These are phyloP conservation scores for Leucogyrophana mollusca DNA, from an alignment of 768 basidiomycete genomes.

Conservation along the genomic window DNA sequence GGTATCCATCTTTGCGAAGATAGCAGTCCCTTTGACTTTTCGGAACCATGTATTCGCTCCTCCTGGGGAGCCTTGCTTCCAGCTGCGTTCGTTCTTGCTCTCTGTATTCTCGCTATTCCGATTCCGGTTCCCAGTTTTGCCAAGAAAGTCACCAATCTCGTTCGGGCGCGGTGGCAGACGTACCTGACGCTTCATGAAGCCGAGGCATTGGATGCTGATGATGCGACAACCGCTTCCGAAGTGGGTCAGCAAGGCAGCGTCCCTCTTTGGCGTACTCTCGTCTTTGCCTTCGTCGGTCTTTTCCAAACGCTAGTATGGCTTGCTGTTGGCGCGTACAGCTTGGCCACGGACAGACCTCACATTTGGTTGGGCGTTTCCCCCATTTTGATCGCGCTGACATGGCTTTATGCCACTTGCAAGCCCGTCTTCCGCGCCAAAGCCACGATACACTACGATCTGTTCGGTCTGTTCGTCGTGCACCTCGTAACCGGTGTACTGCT, in stretches of 20 bases:
- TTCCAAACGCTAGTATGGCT: constrained; percentile 59
- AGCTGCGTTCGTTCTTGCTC: neutral
- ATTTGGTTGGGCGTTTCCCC: constrained; percentile 37
- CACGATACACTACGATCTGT: constrained; percentile 64
- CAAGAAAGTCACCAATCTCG: neutral
- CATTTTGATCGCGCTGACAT: constrained; percentile 51
- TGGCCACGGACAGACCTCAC: constrained; percentile 37
- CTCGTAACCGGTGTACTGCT: constrained; percentile 45
- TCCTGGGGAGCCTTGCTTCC: constrained; percentile 37
- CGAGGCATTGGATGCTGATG: constrained; percentile 1
- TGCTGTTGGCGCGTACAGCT: constrained; percentile 50
- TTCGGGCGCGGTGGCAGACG: neutral
- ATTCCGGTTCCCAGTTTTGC: neutral
- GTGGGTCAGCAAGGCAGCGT: constrained; percentile 8
- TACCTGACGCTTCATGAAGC: constrained; percentile 5
- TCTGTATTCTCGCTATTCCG: neutral
- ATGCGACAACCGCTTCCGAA: neutral
- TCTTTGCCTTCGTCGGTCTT: constrained; percentile 56
- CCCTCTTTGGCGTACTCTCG: constrained; percentile 59
- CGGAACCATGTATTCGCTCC: constrained; percentile 40
- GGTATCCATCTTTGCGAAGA: neutral
- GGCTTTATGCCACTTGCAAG: constrained; percentile 65
- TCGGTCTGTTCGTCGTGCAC: constrained; percentile 53
- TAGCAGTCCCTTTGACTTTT: constrained; percentile 30
- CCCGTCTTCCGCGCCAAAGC: constrained; percentile 51